Evolutionary conservation across 2,329 filamentous ascomycete genomes (phyloP).

Genomic region (Fusarium haematococcum): DNA sequence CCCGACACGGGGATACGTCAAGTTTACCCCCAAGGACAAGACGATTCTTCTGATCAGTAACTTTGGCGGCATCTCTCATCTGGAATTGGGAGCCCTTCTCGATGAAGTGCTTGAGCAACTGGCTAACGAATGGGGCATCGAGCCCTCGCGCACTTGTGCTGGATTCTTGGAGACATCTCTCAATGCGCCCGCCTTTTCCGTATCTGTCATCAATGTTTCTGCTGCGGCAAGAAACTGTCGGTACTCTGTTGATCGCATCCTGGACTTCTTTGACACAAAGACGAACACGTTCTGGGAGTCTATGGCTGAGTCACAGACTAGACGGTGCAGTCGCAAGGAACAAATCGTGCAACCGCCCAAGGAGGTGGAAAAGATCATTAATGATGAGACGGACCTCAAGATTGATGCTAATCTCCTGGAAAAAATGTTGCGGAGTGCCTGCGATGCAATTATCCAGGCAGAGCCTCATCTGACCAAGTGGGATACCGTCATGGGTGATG

Average conservation of each 20-base stretch:
- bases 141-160: constrained; percentile 66
- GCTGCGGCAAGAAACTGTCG: constrained; percentile 57
- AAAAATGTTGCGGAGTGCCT: constrained; percentile 67
- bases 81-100: constrained; percentile 67
- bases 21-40: constrained; percentile 60
- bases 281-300: constrained; percentile 70
- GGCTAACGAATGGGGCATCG: constrained; percentile 58
- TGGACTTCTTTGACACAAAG: constrained; percentile 72
- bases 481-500: constrained; percentile 74
- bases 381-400: constrained; percentile 56
- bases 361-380: constrained; percentile 51
- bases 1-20: constrained; percentile 61
- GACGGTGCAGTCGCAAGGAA: constrained; percentile 51
- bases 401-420: constrained; percentile 66
- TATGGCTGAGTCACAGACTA: constrained; percentile 59
- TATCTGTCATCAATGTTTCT: constrained; percentile 72
- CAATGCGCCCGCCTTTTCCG: constrained; percentile 77
- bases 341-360: constrained; percentile 56
- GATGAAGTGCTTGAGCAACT: constrained; percentile 66
- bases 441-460: constrained; percentile 63
- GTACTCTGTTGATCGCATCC: constrained; percentile 65
- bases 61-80: constrained; percentile 68
- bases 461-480: constrained; percentile 73
- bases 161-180: constrained; percentile 79
- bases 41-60: constrained; percentile 68